These are phyloP conservation scores for Blepharisma undulans DNA, from an alignment of 169 alveolate species.

Conservation along the genomic window DNA sequence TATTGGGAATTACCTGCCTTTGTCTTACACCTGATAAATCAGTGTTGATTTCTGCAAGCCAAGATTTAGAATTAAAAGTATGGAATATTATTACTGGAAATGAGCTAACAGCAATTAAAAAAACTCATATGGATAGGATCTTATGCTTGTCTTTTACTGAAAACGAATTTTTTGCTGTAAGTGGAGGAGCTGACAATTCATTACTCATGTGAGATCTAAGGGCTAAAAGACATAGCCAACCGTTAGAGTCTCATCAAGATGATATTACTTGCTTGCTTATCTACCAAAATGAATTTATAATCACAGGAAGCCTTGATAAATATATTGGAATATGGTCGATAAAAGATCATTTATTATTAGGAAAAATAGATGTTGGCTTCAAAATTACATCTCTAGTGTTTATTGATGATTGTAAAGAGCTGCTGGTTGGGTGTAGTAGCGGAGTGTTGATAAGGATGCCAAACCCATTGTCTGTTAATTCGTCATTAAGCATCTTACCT, in stretches of 20 bases:
- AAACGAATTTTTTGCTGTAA: not conserved
- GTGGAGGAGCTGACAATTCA: constrained; percentile 18
- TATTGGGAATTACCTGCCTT: not conserved
- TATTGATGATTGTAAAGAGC: not conserved
- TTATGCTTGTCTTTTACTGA: constrained; percentile 6
- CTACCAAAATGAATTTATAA: not conserved
- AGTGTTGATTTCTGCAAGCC: not conserved
- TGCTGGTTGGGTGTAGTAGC: not conserved
- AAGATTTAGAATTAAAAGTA: not conserved
- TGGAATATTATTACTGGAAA: not conserved
- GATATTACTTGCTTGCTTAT: not conserved
- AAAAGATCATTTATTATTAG: not conserved
- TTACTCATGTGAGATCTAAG: not conserved
- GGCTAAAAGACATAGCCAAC: not conserved
- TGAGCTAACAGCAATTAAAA: not conserved
- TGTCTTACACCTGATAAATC: not conserved
- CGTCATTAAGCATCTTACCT: not conserved
- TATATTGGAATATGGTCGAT: not conserved
- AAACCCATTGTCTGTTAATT: not conserved
- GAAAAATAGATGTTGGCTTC: not conserved
- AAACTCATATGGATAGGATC: not conserved
- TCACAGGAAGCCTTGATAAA: not conserved
- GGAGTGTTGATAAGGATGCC: not conserved
- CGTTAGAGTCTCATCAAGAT: not conserved
- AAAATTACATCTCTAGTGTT: not conserved